A percentile compares a stretch with the other conserved stretches of the same genome.
Evolutionary conservation across 768 basidiomycete species (phyloP).

Genomic region (Amanita pseudoporphyria): DNA sequence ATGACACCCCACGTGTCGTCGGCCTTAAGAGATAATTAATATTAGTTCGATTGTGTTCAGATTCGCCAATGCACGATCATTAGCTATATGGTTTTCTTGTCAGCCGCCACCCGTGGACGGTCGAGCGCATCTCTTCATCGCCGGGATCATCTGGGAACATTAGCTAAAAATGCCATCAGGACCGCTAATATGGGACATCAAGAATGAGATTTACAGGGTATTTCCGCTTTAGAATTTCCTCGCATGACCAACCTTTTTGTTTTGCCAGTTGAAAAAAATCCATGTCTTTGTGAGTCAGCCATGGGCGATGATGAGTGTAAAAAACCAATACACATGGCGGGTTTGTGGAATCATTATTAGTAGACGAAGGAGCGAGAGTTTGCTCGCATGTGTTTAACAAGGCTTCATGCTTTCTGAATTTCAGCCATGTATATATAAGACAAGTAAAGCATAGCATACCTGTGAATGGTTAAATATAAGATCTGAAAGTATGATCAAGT

Average conservation of each 20-base stretch:
- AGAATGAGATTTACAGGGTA: conserved; percentile 43
- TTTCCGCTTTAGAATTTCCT: conserved; percentile 53
- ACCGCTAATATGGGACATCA: neutral
- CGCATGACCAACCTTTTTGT: conserved; percentile 59
- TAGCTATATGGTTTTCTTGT: conserved; percentile 11
- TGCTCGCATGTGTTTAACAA: conserved; percentile 65
- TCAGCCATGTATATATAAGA: neutral
- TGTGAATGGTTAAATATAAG: conserved; percentile 94
- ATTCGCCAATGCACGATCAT: too few relatives aligned
- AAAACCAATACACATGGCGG: conserved; percentile 57
- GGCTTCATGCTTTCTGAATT: conserved; percentile 56
- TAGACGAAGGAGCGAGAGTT: conserved; percentile 17
- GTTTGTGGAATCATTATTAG: conserved; percentile 4
- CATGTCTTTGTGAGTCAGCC: conserved; percentile 74
- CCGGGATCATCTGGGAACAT: conserved; percentile 91
- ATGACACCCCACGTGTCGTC: too few relatives aligned
- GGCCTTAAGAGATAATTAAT: too few relatives aligned
- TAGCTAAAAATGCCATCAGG: conserved; percentile 31
- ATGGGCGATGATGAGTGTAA: conserved; percentile 83
- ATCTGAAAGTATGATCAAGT: conserved; percentile 84
- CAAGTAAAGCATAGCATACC: conserved; percentile 25
- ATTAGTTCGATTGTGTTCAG: too few relatives aligned
- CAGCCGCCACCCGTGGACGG: conserved; percentile 80
- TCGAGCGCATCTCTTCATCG: conserved; percentile 64
- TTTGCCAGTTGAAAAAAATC: conserved; percentile 66